Evolutionary conservation across 768 basidiomycete species (phyloP).

Genomic region (Termitomyces bulborhizus): DNA sequence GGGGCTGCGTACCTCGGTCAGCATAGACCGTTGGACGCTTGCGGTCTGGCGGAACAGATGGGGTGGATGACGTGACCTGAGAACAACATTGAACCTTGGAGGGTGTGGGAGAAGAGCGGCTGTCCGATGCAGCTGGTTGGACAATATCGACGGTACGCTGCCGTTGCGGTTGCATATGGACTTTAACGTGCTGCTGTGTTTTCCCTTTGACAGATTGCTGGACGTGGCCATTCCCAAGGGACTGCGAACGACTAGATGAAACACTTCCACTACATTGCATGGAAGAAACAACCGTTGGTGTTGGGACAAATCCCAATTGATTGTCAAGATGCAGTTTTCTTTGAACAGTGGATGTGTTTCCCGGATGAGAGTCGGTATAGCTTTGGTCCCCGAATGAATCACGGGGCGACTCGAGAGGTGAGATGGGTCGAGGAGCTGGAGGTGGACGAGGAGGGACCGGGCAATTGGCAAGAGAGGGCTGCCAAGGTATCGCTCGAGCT

Average conservation of each 20-base stretch:
- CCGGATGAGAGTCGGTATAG: slow-evolving; percentile 16
- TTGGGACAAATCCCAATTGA: neutral
- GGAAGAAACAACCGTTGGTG: neutral
- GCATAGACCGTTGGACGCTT: slow-evolving; percentile 15
- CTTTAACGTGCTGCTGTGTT: neutral
- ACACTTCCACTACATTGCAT: slow-evolving; percentile 2
- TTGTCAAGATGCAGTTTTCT: slow-evolving; percentile 14
- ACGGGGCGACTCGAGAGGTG: slow-evolving; percentile 43
- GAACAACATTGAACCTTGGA: slow-evolving; percentile 3
- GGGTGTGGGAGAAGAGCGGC: neutral
- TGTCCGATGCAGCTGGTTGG: neutral
- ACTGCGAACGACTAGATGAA: slow-evolving; percentile 1
- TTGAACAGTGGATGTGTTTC: slow-evolving; percentile 22
- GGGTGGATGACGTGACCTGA: neutral
- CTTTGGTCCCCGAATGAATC: slow-evolving; percentile 33
- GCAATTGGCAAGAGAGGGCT: slow-evolving; percentile 47
- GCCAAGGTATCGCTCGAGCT: slow-evolving; percentile 16
- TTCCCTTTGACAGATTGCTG: neutral
- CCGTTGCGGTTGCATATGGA: neutral
- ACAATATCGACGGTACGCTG: slow-evolving; percentile 1
- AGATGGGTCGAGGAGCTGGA: slow-evolving; percentile 36
- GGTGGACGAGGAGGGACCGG: slow-evolving; percentile 59
- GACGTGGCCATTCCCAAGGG: slow-evolving; percentile 4
- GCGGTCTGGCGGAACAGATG: slow-evolving; percentile 7
- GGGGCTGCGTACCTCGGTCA: slow-evolving; percentile 10